Evolutionary conservation across 2,329 filamentous ascomycete species (phyloP), one percentile per base, ranked within the genome.

Genomic region (Fusarium nygamai): DNA sequence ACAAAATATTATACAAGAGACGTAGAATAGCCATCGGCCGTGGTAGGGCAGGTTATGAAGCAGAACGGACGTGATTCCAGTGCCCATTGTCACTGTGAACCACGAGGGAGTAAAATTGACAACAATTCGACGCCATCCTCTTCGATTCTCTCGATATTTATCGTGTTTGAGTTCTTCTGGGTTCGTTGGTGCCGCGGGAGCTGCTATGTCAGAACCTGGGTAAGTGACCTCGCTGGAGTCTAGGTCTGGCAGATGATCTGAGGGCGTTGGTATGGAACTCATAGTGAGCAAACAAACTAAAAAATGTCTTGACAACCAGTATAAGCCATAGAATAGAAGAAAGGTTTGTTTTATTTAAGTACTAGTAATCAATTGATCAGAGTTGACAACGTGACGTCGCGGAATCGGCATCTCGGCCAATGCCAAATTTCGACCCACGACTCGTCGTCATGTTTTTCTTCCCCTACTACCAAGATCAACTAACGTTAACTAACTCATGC

Each of bases 21-120:
- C 81, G 79, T 87, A 90, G 72, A 88, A 85, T 2, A 92, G 81
- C 83, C 86, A 88, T 17, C 73, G 70, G 5, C 85, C 84, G 64
- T 89, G 85, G 79, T 89, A 92, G 0, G 90, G 90, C 8, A 92
- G 84, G 14, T 86, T 85, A 67, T 88, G 83, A 9, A 92, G 84
- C 10, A 92, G 82, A 31, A 91, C 85, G 1, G 88, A 88, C 1
- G 89, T 86, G 46, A 92, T 88, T 19, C 91, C 91, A 0, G 90
- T 92, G 36, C 91, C 90, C 90, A 92, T 89, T n/a, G 82, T 88
- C 29, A 86, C 83, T 1, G 84, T 81, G 77, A 89, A 79, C 77
- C 74, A 78, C 20, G 73, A 54, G 16, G 72, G 65, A 8, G 57
- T 63, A 20, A 76, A 64, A 34, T 69, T 50, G 51, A 68, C 50